phyloP scores from a whole-genome alignment of 2,329 filamentous ascomycete genomes.

The Chlorencoelia australis region DNA sequence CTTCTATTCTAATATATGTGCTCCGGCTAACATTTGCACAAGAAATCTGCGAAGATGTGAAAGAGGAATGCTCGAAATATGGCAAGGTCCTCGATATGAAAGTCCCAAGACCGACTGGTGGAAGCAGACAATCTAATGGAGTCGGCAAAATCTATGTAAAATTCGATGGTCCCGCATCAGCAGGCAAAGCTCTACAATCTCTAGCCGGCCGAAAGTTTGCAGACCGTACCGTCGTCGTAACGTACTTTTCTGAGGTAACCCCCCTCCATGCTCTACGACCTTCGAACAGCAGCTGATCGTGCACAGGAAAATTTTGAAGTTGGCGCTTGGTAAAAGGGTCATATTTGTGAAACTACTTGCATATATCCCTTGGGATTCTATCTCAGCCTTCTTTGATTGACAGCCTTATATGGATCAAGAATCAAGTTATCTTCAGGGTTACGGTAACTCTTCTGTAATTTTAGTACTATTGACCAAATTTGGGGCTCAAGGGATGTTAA shows the following conservation, averaged over 20 bases:
- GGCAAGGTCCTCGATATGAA: conserved; percentile 82
- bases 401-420: not conserved
- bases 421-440: conserved; percentile 1
- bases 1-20: not conserved
- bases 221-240: conserved; percentile 90
- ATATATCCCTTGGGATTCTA: not conserved
- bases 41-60: conserved; percentile 96
- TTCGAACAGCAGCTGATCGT: conserved; percentile 26
- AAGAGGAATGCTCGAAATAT: conserved; percentile 88
- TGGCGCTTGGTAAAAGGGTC: conserved; percentile 24
- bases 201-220: conserved; percentile 93
- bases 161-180: conserved; percentile 67
- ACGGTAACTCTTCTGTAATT: conserved; percentile 9
- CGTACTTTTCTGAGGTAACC: conserved; percentile 83
- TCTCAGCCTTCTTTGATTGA: not conserved
- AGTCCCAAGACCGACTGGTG: conserved; percentile 77
- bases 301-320: conserved; percentile 78
- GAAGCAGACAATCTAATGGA: conserved; percentile 72
- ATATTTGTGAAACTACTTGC: not conserved
- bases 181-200: conserved; percentile 77
- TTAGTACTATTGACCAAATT: conserved; percentile 4
- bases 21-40: conserved; percentile 28
- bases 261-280: not conserved
- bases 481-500: not conserved
- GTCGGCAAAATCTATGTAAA: conserved; percentile 98